Percentiles rank a stretch among this genome's conserved stretches.
These are phyloP conservation scores for Linnemannia schmuckeri DNA, from an alignment of 192 early-diverging fungal species.

Conservation along the genomic window DNA sequence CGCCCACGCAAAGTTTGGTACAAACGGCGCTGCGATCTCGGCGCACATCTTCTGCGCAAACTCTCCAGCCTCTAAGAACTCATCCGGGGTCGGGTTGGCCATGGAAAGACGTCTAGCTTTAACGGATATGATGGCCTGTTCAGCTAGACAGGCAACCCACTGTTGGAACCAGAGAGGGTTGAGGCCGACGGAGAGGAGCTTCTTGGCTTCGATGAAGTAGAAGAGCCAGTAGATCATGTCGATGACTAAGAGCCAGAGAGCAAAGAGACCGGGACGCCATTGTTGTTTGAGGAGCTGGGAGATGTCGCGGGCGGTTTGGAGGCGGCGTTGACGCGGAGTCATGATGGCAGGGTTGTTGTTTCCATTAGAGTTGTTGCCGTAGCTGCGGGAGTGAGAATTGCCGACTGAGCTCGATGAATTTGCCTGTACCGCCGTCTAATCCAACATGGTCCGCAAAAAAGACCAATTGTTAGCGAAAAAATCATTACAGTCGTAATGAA, in stretches of 20 bases:
- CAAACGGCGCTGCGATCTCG: constrained; percentile 8
- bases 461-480: no score
- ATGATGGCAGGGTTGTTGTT: background rate
- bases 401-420: constrained; percentile 3
- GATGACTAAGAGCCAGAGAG: constrained; percentile 29
- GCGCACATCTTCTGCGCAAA: constrained; percentile 22
- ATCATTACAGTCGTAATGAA: background rate
- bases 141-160: constrained; percentile 15
- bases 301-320: constrained; percentile 43
- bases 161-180: constrained; percentile 16
- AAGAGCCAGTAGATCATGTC: constrained; percentile 49
- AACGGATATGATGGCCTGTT: constrained; percentile 1
- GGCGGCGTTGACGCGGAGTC: constrained; percentile 5
- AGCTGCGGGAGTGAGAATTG: constrained; percentile 5
- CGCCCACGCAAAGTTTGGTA: constrained; percentile 29
- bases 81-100: background rate
- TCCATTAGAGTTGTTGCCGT: background rate
- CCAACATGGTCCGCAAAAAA: background rate
- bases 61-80: constrained; percentile 15
- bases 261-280: constrained; percentile 43
- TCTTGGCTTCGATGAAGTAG: constrained; percentile 33
- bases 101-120: background rate
- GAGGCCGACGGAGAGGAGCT: constrained; percentile 1
- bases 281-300: constrained; percentile 36
- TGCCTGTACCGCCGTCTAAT: constrained; percentile 9